A percentile compares a stretch with the other conserved stretches of the same genome.
Conservation (phyloP, 2,329 filamentous ascomycete species). For the Aspergillus fumigatiaffinis region DNA sequence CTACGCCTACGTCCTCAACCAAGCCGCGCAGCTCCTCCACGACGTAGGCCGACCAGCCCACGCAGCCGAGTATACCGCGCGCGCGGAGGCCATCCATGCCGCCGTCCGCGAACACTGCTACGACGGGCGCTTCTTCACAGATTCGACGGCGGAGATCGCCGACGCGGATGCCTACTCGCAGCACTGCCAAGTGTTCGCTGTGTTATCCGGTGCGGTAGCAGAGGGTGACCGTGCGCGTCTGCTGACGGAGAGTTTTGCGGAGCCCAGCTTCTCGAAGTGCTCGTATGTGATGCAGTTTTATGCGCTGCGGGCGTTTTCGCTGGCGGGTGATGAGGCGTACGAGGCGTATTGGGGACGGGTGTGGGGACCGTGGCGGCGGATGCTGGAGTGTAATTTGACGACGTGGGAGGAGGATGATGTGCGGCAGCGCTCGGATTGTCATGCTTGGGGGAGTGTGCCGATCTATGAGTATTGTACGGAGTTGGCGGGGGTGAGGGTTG, state of each 20-base stretch:
- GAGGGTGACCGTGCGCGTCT: conserved; percentile 17
- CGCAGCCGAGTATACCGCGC: conserved; percentile 23
- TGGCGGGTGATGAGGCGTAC: conserved; percentile 31
- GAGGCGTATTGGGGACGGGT: conserved; percentile 29
- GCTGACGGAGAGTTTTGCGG: conserved; percentile 23
- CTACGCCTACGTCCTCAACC: conserved; percentile 35
- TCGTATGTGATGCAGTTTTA: conserved; percentile 43
- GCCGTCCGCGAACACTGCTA: conserved; percentile 27
- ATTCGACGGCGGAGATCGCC: conserved; percentile 30
- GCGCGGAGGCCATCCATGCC: conserved; percentile 14
- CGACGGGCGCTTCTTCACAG: conserved; percentile 28
- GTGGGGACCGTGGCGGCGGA: conserved; percentile 37
- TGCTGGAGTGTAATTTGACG: conserved; percentile 36
- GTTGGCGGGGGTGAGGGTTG: conserved; percentile 22
- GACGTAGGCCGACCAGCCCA: conserved; percentile 32
- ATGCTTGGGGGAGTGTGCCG: conserved; percentile 44
- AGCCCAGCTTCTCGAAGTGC: conserved; percentile 30
- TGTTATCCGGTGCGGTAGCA: conserved; percentile 20
- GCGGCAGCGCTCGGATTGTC: conserved; percentile 42
- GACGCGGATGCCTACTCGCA: conserved; percentile 20
- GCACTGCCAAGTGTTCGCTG: conserved; percentile 31
- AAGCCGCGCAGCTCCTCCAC: conserved; percentile 29
- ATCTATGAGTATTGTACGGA: conserved; percentile 42
- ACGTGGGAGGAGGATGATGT: conserved; percentile 45
- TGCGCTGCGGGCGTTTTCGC: conserved; percentile 34